These are phyloP conservation scores for Aspergillus egyptiacus DNA, from an alignment of 495 filamentous ascomycete species.

Conservation along the genomic window DNA sequence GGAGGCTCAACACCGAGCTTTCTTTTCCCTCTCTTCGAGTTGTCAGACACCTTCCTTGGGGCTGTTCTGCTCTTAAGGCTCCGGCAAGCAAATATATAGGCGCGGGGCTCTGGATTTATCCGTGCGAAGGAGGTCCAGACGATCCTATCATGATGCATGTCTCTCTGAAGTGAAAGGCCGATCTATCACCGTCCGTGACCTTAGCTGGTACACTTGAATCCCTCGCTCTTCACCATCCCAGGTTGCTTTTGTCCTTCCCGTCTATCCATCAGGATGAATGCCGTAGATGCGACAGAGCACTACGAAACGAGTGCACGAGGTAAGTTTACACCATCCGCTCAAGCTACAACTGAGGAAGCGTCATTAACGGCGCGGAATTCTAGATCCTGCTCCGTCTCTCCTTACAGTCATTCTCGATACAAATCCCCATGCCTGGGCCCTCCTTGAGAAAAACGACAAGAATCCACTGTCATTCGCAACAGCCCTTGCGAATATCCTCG, in stretches of 20 bases:
- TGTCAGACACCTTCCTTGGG: background rate
- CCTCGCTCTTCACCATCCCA: background rate
- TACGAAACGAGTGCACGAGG: slow-evolving; percentile 56
- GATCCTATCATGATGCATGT: background rate
- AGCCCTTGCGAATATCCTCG: slow-evolving; percentile 81
- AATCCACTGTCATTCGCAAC: slow-evolving; percentile 74
- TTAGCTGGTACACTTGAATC: background rate
- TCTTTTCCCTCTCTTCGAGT: background rate
- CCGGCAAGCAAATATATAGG: background rate
- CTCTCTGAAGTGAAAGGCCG: slow-evolving; percentile 1
- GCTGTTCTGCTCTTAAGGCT: background rate
- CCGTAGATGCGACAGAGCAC: slow-evolving; percentile 84
- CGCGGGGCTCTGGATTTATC: background rate
- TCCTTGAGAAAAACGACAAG: slow-evolving; percentile 51
- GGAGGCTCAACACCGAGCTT: background rate
- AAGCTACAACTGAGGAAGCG: background rate
- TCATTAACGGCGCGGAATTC: background rate
- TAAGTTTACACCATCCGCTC: slow-evolving; percentile 23
- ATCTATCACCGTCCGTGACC: background rate
- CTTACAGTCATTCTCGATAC: slow-evolving; percentile 91
- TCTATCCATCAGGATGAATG: slow-evolving; percentile 57
- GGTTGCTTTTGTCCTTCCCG: background rate
- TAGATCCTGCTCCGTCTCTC: slow-evolving; percentile 74
- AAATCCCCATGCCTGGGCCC: slow-evolving; percentile 89
- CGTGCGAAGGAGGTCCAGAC: background rate